A percentile compares a stretch with the other conserved stretches of the same genome.
Conservation (phyloP, 2,329 filamentous ascomycete genomes). For the Diaporthe ampelina region DNA sequence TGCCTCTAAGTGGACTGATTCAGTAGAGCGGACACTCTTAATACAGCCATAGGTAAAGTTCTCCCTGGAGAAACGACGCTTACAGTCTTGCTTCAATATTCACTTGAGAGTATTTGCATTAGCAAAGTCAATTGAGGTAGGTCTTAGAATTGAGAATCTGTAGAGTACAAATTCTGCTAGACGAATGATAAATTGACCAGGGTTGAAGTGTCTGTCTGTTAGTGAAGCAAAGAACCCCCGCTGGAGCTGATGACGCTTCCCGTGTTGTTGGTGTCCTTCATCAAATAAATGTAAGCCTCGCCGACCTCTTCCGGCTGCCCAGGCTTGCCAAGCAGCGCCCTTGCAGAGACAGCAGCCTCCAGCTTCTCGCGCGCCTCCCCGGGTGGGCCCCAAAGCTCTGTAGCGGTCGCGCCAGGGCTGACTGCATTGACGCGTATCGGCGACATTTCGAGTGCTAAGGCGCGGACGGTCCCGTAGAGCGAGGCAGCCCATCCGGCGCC, state of each 20-base stretch:
- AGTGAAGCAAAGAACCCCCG: conserved; percentile 35
- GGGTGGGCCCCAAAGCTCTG: conserved; percentile 52
- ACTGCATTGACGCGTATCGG: conserved; percentile 67
- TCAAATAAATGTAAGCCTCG: conserved; percentile 39
- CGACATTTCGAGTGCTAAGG: conserved; percentile 65
- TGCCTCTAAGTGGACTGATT: too few species aligned
- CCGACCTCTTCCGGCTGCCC: conserved; percentile 39
- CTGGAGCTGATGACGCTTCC: conserved; percentile 31
- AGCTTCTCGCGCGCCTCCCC: conserved; percentile 39
- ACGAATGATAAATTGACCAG: too few species aligned
- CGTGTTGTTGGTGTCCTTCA: conserved; percentile 44
- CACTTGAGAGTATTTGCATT: too few species aligned
- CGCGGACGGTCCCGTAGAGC: conserved; percentile 60
- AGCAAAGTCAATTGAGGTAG: too few species aligned
- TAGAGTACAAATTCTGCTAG: background rate
- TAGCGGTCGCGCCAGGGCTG: conserved; percentile 59
- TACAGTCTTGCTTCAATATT: too few species aligned
- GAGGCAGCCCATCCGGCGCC: conserved; percentile 61
- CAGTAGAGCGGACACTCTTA: too few species aligned
- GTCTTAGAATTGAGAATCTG: too few species aligned
- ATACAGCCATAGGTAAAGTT: too few species aligned
- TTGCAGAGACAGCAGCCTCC: conserved; percentile 40
- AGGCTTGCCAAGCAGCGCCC: conserved; percentile 10
- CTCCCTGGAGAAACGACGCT: too few species aligned
- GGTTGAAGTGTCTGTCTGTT: background rate